Evolutionary conservation across 73 alveolate species (phyloP).

Genomic region (Halteria grandinella): DNA sequence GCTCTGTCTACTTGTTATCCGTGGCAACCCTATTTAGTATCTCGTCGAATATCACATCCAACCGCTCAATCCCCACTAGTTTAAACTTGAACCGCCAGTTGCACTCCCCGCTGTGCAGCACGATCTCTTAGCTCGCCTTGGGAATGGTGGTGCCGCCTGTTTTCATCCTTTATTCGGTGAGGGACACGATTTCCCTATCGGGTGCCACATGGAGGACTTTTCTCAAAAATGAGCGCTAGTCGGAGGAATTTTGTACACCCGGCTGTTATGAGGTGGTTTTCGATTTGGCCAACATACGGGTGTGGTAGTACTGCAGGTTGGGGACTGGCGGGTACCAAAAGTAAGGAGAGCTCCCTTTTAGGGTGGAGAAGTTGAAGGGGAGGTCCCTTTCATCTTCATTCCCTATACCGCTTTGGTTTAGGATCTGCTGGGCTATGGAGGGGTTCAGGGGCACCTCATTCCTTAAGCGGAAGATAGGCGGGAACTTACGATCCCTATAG

Average conservation of each 20-base stretch:
- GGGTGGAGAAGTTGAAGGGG: conserved; percentile 15
- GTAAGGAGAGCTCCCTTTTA: conserved; percentile 56
- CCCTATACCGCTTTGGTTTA: too few species aligned
- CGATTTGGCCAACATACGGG: too few species aligned
- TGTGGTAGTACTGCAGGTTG: conserved; percentile 7
- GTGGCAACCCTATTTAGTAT: conserved; percentile 57
- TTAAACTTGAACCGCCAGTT: conserved; percentile 60
- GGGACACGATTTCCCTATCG: conserved; percentile 38
- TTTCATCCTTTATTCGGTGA: conserved; percentile 38
- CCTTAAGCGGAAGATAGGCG: conserved; percentile 66
- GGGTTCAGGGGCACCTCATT: too few species aligned
- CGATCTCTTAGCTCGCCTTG: conserved; percentile 14
- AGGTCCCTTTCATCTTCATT: not conserved
- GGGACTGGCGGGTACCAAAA: conserved; percentile 71
- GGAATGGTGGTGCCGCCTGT: conserved; percentile 52
- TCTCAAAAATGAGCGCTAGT: too few species aligned
- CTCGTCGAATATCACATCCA: conserved; percentile 56
- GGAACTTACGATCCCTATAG: conserved; percentile 55
- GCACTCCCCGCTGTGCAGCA: conserved; percentile 56
- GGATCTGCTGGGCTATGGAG: too few species aligned
- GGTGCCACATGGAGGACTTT: conserved; percentile 37
- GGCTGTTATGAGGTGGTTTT: too few species aligned
- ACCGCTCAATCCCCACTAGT: conserved; percentile 61
- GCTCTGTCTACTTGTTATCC: conserved; percentile 58
- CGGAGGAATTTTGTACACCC: too few species aligned